These are phyloP conservation scores for Irpex lacteus DNA, from an alignment of 1,284 basidiomycete genomes.

Conservation along the genomic window DNA sequence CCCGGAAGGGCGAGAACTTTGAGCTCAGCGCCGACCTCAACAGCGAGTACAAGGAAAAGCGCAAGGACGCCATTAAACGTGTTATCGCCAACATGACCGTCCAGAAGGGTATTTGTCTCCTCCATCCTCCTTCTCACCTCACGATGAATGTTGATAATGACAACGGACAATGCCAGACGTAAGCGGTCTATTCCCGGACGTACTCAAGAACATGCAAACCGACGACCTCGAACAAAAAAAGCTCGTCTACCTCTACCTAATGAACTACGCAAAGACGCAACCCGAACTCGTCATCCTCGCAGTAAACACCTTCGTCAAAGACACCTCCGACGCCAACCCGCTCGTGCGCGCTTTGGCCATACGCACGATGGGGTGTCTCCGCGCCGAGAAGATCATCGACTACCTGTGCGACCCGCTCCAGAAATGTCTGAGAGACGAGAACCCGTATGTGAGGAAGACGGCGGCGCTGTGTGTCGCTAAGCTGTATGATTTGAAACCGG, in stretches of 20 bases:
- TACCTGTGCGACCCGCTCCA: slow-evolving; percentile 94
- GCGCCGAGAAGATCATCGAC: slow-evolving; percentile 98
- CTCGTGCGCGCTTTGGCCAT: slow-evolving; percentile 96
- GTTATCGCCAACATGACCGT: slow-evolving; percentile 97
- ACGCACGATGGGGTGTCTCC: slow-evolving; percentile 95
- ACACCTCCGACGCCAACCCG: slow-evolving; percentile 94
- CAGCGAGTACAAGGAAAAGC: slow-evolving; percentile 91
- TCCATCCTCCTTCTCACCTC: too few relatives aligned
- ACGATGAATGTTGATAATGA: too few relatives aligned
- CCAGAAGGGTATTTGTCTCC: slow-evolving; percentile 86
- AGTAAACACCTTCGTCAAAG: slow-evolving; percentile 98
- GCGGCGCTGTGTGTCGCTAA: slow-evolving; percentile 96
- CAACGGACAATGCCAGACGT: slow-evolving; percentile 55
- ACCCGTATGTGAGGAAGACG: slow-evolving; percentile 97
- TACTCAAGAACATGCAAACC: slow-evolving; percentile 98
- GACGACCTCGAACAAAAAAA: slow-evolving; percentile 96
- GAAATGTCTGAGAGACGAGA: slow-evolving; percentile 90
- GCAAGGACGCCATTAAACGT: slow-evolving; percentile 98
- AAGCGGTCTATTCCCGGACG: slow-evolving; percentile 94
- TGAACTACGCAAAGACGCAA: slow-evolving; percentile 99
- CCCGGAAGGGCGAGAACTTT: slow-evolving; percentile 87
- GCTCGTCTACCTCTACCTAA: slow-evolving; percentile 96
- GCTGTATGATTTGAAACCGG: slow-evolving; percentile 94
- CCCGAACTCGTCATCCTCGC: slow-evolving; percentile 97
- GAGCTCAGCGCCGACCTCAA: slow-evolving; percentile 95